Evolutionary conservation across 345 rosid species (phyloP), one percentile per base, ranked within the genome.

Genomic region (Euclidium syriacum): DNA sequence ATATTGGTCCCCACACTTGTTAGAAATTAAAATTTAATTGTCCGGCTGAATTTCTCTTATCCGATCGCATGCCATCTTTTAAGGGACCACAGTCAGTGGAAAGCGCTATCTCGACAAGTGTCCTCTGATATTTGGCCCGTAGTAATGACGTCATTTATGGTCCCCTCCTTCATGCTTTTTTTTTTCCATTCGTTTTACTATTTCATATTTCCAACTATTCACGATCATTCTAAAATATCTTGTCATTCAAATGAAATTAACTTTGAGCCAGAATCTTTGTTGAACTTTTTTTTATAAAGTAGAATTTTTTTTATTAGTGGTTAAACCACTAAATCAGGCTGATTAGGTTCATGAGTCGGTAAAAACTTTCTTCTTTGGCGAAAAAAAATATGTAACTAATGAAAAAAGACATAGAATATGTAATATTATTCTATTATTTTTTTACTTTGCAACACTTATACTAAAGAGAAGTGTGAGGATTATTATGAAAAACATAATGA

Each of bases 21-120:
- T 4, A 34, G 5, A 15, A 3, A 5, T 58, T 38, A 3, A 48
- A 27, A 10, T 10, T 48, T 35, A 14, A 39, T 29, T 20, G 52
- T 52, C 41, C 43, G 58, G 52, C 14, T 48, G 25, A 50, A 57
- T 58, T 30, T 67, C 41, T 49, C 43, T 39, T 38, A 67, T 58
- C 51, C 39, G 58, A 58, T 67, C 58, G 73, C 67, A 60, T 69
- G 73, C 55, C 62, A 25, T 18, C 30, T 23, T 17, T 41, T 41
- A 2, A 41, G 55, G 73, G 73, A 60, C 73, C 67, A 68, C 62
- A 35, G 14, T 43, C 43, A 48, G 40, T 29, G 54, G 19, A 5
- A 10, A 16, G 20, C 11, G 12, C 4, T 25, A 26, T 60, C 25
- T 1, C 10, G 66, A 58, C 72, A 68, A 58, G 65, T 68, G 66